These are phyloP conservation scores for Trichoderma gamsii DNA, from an alignment of 495 filamentous ascomycete genomes.

Conservation along the genomic window DNA sequence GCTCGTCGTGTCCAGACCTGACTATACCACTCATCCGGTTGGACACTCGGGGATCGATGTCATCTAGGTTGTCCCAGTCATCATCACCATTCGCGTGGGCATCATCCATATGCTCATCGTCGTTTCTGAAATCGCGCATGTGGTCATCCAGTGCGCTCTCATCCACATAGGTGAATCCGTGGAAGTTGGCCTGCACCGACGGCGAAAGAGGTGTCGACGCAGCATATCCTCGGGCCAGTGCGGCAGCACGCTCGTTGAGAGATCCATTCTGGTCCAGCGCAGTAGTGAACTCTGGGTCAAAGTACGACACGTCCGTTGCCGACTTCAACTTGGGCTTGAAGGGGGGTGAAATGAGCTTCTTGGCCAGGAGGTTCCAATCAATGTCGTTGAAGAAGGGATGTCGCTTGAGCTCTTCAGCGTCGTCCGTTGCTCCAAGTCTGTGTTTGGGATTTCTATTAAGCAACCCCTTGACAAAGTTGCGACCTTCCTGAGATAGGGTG, in stretches of 20 bases:
- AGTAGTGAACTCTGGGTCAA: slow-evolving; percentile 97
- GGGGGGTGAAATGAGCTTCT: slow-evolving; percentile 90
- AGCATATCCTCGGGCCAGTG: slow-evolving; percentile 66
- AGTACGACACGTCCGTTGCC: slow-evolving; percentile 93
- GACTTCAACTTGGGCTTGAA: slow-evolving; percentile 97
- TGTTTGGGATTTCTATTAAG: slow-evolving; percentile 97
- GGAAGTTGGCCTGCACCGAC: slow-evolving; percentile 95
- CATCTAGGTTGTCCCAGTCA: slow-evolving; percentile 41
- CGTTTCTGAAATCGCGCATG: slow-evolving; percentile 58
- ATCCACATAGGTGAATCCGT: slow-evolving; percentile 96
- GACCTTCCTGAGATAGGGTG: slow-evolving; percentile 84
- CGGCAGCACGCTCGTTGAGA: slow-evolving; percentile 81
- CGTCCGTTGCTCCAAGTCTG: slow-evolving; percentile 80
- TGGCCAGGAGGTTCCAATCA: slow-evolving; percentile 78
- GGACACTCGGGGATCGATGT: slow-evolving; percentile 35
- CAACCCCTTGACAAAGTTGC: slow-evolving; percentile 96
- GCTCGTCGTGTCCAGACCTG: slow-evolving; percentile 58
- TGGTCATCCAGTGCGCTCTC: slow-evolving; percentile 94
- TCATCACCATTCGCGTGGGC: slow-evolving; percentile 44
- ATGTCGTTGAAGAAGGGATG: slow-evolving; percentile 94
- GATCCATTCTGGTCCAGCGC: slow-evolving; percentile 77
- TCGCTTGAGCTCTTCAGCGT: slow-evolving; percentile 90
- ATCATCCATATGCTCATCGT: slow-evolving; percentile 52
- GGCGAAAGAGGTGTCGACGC: slow-evolving; percentile 87
- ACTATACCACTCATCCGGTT: slow-evolving; percentile 73